A percentile compares a stretch with the other conserved stretches of the same genome.
These are phyloP conservation scores for Apophysomyces sp. DNA, from an alignment of 371 early-diverging fungal genomes.

Conservation along the genomic window DNA sequence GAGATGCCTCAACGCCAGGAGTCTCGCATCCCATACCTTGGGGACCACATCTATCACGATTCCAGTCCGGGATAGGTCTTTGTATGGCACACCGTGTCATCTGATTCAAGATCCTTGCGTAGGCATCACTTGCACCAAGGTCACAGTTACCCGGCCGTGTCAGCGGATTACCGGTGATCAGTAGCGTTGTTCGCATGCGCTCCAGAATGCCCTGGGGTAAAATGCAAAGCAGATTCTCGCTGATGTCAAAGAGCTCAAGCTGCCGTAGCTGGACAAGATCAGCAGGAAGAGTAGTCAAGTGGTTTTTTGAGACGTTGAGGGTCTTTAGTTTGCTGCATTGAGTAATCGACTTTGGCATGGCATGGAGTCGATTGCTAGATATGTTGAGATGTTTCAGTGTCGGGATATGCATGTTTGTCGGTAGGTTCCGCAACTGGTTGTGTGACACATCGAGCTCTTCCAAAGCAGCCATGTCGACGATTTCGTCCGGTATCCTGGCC, in stretches of 20 bases:
- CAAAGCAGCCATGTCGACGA: slow-evolving; percentile 45
- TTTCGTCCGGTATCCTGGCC: slow-evolving; percentile 39
- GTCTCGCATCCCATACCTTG: slow-evolving; percentile 39
- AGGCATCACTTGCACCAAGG: slow-evolving; percentile 36
- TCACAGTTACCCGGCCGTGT: slow-evolving; percentile 52
- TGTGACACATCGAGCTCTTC: slow-evolving; percentile 58
- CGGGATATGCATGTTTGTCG: slow-evolving; percentile 32
- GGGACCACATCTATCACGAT: slow-evolving; percentile 36
- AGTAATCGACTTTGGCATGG: slow-evolving; percentile 59
- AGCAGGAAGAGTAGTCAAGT: slow-evolving; percentile 57
- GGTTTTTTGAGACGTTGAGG: slow-evolving; percentile 57
- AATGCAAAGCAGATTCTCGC: slow-evolving; percentile 60
- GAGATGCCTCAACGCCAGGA: slow-evolving; percentile 12
- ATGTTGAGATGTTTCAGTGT: slow-evolving; percentile 40
- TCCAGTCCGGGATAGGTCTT: slow-evolving; percentile 14
- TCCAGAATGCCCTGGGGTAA: slow-evolving; percentile 62
- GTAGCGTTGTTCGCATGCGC: slow-evolving; percentile 53
- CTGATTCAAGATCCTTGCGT: slow-evolving; percentile 46
- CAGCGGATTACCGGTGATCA: slow-evolving; percentile 65
- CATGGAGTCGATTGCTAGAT: slow-evolving; percentile 56
- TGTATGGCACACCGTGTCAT: slow-evolving; percentile 52
- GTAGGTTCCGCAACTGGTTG: slow-evolving; percentile 49
- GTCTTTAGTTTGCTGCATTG: slow-evolving; percentile 39
- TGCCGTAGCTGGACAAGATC: slow-evolving; percentile 50
- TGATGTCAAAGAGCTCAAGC: slow-evolving; percentile 61